These are phyloP conservation scores for Citrus cavaleriei DNA, from an alignment of 345 rosid genomes.

Conservation along the genomic window DNA sequence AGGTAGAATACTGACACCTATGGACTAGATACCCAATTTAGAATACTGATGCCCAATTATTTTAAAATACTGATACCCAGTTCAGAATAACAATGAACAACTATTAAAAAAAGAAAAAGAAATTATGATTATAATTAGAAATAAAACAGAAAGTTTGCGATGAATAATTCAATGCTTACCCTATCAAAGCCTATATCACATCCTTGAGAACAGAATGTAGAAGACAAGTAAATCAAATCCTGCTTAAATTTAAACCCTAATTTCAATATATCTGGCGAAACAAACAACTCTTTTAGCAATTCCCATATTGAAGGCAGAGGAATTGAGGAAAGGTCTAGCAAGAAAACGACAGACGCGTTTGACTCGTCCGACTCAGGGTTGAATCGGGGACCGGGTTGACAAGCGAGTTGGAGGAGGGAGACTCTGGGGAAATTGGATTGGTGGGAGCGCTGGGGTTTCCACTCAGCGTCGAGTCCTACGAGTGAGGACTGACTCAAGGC, in stretches of 20 bases:
- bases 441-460: constrained; percentile 59
- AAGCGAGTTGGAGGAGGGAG: constrained; percentile 77
- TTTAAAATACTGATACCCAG: no score
- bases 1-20: neutral
- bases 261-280: constrained; percentile 74
- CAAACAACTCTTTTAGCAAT: constrained; percentile 50
- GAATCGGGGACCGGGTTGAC: constrained; percentile 33
- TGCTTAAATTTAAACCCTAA: constrained; percentile 83
- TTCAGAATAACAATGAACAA: no score
- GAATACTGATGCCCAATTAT: no score
- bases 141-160: neutral
- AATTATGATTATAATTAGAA: neutral
- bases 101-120: neutral
- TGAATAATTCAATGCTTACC: constrained; percentile 31
- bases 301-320: constrained; percentile 61
- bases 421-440: constrained; percentile 57
- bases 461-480: constrained; percentile 84
- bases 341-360: constrained; percentile 51
- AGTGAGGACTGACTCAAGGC: constrained; percentile 52
- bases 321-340: constrained; percentile 58
- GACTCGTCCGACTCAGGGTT: constrained; percentile 25
- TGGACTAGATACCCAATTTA: no score
- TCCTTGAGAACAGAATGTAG: constrained; percentile 64
- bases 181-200: constrained; percentile 62
- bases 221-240: constrained; percentile 75